These are phyloP conservation scores for Rhodotorula kratochvilovae DNA, from an alignment of 768 basidiomycete species.

Conservation along the genomic window DNA sequence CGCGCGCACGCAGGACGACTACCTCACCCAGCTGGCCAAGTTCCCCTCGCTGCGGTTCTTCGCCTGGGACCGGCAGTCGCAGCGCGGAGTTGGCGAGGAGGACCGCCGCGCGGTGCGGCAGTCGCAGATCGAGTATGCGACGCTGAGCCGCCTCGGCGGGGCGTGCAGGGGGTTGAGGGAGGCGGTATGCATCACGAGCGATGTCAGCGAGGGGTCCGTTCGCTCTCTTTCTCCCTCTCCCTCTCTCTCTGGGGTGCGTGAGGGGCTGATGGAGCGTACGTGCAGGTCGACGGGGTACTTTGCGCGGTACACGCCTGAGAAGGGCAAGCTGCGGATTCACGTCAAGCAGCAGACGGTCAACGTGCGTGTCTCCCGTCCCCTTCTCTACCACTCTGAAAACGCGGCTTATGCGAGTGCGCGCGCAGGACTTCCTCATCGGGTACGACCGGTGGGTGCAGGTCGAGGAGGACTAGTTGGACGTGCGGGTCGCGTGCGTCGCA, in stretches of 20 bases:
- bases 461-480: conserved; percentile 29
- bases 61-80: conserved; percentile 25
- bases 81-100: neutral
- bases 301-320: conserved; percentile 5
- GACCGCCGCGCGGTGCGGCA: neutral
- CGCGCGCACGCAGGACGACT: conserved; percentile 2
- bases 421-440: conserved; percentile 24
- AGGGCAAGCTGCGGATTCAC: conserved; percentile 6
- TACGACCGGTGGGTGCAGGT: conserved; percentile 29
- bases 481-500: too few relatives aligned
- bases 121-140: conserved; percentile 12
- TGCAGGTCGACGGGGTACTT: conserved; percentile 13
- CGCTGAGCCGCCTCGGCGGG: conserved; percentile 5
- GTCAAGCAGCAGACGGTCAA: conserved; percentile 17
- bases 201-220: conserved; percentile 27
- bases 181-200: conserved; percentile 27
- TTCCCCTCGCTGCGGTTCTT: conserved; percentile 24
- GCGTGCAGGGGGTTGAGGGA: conserved; percentile 3
- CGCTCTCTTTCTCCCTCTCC: neutral
- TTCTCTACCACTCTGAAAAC: too few relatives aligned
- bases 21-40: conserved; percentile 12
- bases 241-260: neutral
- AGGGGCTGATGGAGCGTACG: too few relatives aligned
- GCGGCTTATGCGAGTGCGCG: too few relatives aligned
- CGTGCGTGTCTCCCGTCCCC: too few relatives aligned